Base-by-base conservation (phyloP, 805 yeast genomes). In the Candida yuanshanica region DNA sequence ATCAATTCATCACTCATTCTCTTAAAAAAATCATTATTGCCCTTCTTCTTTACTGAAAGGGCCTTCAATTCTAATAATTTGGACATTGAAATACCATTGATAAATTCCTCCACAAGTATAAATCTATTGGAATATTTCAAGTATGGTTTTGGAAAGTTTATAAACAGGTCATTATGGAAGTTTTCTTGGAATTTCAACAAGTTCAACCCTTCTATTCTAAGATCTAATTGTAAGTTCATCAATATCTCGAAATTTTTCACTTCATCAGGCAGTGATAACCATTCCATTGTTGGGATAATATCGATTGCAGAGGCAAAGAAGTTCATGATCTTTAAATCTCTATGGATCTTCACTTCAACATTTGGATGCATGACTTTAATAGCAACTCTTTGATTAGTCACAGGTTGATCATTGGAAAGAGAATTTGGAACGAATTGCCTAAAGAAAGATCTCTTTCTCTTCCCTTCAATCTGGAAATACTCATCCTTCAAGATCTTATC, bases 261-360 rank as follows among this genome's bases (percentile, higher is more conserved):
- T 60, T 93, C 99, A 46, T 83, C 91, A 0, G 98, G 99, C 36
- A 93, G 66, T 4, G 96, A 86, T 5, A 93, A 69, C 99, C 99
- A 93, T 58, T 93, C 97, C 95, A 93, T 87, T 0, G 95, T 88
- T 5, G 99, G 99, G 6, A 93, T 66, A 6, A 58, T 53, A 53
- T 90, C 81, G 38, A 93, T 75, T 1, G 72, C 40, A 34, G 64
- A 61, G 2, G 99, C 99, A 56, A 90, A 83, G 48, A 83, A 77
- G 21, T 63, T 65, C 96, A 93, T 90, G 29, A 93, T 86, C 48
- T 70, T 73, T 51, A 93, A 70, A 60, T 93, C 99, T 43, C 98
- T 70, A 43, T 74, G 74, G 20, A 93, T 83, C 38, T 75, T 78
- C 11, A 68, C 62, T 39, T 78, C 83, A 5, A 89, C 96, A 17